Evolutionary conservation across 495 filamentous ascomycete genomes (phyloP).

Genomic region (Choiromyces venosus): DNA sequence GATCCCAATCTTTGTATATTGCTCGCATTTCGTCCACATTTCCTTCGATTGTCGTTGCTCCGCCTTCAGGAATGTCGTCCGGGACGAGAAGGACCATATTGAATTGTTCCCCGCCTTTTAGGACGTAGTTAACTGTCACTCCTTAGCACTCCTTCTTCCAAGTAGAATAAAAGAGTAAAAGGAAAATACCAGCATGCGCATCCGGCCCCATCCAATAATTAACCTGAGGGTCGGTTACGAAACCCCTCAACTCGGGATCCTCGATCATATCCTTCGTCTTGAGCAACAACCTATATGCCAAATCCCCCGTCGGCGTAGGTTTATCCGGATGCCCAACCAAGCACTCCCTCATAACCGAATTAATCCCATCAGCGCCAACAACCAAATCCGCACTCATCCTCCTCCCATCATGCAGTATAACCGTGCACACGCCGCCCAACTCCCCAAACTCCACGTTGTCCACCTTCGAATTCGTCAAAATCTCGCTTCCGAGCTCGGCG

Average conservation of each 20-base stretch:
- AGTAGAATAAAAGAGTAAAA: not conserved
- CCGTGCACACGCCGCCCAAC: conserved; percentile 42
- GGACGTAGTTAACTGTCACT: conserved; percentile 54
- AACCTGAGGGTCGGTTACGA: conserved; percentile 54
- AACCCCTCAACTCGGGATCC: conserved; percentile 48
- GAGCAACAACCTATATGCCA: conserved; percentile 61
- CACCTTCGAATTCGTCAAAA: conserved; percentile 49
- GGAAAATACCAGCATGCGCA: conserved; percentile 49
- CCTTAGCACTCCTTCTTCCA: not conserved
- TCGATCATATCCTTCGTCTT: conserved; percentile 52
- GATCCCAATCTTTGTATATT: conserved; percentile 58
- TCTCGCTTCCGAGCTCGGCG: conserved; percentile 50
- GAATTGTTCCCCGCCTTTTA: conserved; percentile 57
- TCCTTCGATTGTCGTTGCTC: conserved; percentile 53
- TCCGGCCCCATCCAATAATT: conserved; percentile 64
- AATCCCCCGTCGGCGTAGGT: conserved; percentile 58
- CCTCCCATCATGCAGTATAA: conserved; percentile 41
- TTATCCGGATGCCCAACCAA: conserved; percentile 46
- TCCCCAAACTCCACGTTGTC: conserved; percentile 40
- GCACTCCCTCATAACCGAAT: conserved; percentile 49
- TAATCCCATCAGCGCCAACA: conserved; percentile 57
- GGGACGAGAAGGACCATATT: conserved; percentile 67
- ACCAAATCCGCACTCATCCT: conserved; percentile 50
- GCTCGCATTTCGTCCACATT: conserved; percentile 62
- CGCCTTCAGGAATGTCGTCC: conserved; percentile 57